phyloP scores from a whole-genome alignment of 495 filamentous ascomycete species.

The Hypomontagnella submonticulosa region DNA sequence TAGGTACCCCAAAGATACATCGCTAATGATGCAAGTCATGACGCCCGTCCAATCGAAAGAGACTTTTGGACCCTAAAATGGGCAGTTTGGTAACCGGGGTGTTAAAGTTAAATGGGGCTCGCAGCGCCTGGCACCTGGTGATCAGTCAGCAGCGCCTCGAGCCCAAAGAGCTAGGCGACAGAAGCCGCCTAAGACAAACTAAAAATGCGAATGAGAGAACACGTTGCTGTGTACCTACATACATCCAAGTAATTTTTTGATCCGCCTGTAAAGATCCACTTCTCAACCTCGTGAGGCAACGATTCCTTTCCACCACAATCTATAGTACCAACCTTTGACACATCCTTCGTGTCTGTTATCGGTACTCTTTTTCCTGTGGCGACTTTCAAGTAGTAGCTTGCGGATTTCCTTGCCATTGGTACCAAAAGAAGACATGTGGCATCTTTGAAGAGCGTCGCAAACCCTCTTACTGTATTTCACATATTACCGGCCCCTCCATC shows the following conservation, averaged over 20 bases:
- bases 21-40: conserved; percentile 39
- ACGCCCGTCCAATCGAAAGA: conserved; percentile 32
- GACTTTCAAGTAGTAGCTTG: conserved; percentile 13
- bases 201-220: conserved; percentile 43
- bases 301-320: conserved; percentile 38
- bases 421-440: conserved; percentile 49
- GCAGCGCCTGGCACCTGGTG: conserved; percentile 23
- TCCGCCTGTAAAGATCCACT: conserved; percentile 27
- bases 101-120: conserved; percentile 27
- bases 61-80: conserved; percentile 28
- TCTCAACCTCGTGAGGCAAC: conserved; percentile 28
- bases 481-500: conserved; percentile 29
- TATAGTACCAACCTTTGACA: conserved; percentile 20
- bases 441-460: conserved; percentile 38
- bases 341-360: conserved; percentile 22
- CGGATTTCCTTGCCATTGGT: not conserved
- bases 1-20: conserved; percentile 9
- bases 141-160: conserved; percentile 19
- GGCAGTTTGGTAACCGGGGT: conserved; percentile 15
- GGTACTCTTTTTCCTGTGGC: conserved; percentile 27
- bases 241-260: not conserved
- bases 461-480: conserved; percentile 15
- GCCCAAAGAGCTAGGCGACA: conserved; percentile 23
- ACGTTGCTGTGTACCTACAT: conserved; percentile 41
- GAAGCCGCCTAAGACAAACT: conserved; percentile 15